Evolutionary conservation across 345 rosid genomes (phyloP).

Genomic region (thale cress (Arabidopsis thaliana)): DNA sequence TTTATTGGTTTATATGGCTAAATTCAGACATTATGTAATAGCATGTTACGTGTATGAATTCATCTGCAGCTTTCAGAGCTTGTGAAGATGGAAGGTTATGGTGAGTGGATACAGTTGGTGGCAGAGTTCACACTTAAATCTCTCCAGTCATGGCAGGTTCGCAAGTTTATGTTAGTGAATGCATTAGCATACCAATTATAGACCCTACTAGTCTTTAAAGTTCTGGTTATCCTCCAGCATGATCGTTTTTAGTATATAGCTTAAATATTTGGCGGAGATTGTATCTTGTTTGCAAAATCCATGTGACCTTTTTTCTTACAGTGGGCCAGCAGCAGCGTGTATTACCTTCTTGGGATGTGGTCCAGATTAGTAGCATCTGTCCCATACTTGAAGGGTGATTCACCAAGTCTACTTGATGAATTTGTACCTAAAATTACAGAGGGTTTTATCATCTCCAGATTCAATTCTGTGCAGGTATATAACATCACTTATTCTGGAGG

Average conservation of each 20-base stretch:
- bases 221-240: conserved; percentile 15
- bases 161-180: conserved; percentile 13
- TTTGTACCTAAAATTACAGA: conserved; percentile 98
- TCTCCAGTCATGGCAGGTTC: conserved; percentile 98
- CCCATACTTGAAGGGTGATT: conserved; percentile 94
- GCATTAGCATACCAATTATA: conserved; percentile 4
- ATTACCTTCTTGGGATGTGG: conserved; percentile 96
- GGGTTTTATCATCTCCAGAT: conserved; percentile 92
- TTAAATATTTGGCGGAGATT: conserved; percentile 31
- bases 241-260: conserved; percentile 9
- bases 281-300: conserved; percentile 20
- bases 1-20: conserved; percentile 26
- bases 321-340: conserved; percentile 99
- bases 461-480: conserved; percentile 90
- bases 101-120: conserved; percentile 97
- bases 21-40: conserved; percentile 29
- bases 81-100: conserved; percentile 95
- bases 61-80: conserved; percentile 90
- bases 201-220: conserved; percentile 16
- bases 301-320: conserved; percentile 45
- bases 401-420: conserved; percentile 96
- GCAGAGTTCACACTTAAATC: conserved; percentile 97
- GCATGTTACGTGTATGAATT: conserved; percentile 28
- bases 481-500: conserved; percentile 9
- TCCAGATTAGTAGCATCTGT: conserved; percentile 94